Percentiles rank a stretch among this genome's conserved stretches.
These are phyloP conservation scores for Wickerhamiella infanticola DNA, from an alignment of 1,139 yeast species.

Conservation along the genomic window DNA sequence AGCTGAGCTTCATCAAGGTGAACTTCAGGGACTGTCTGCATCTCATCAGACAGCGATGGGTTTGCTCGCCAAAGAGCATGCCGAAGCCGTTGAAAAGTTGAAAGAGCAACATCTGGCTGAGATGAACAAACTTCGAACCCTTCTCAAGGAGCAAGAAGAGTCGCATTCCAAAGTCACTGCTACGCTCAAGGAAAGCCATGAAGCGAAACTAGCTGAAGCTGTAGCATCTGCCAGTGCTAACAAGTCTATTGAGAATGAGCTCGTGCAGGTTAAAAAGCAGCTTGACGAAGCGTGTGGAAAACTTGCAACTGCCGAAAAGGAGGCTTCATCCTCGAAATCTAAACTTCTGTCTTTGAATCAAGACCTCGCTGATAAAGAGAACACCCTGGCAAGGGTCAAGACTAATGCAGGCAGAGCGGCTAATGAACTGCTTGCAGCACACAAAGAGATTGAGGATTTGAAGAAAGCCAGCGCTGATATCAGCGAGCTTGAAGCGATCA, in stretches of 20 bases:
- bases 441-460: background rate
- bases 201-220: background rate
- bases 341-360: background rate
- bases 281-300: too few species aligned
- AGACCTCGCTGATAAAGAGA: background rate
- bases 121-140: constrained; percentile 14
- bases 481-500: constrained; percentile 9
- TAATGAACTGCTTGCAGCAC: background rate
- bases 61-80: background rate
- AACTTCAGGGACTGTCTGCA: background rate
- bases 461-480: constrained; percentile 9
- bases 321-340: background rate
- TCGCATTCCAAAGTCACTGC: constrained; percentile 1
- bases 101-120: constrained; percentile 15
- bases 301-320: constrained; percentile 3
- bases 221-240: background rate
- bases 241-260: background rate
- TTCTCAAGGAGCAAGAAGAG: constrained; percentile 7
- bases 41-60: background rate
- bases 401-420: background rate
- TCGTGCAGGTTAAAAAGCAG: constrained; percentile 4
- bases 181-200: constrained; percentile 11
- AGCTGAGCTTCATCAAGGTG: background rate
- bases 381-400: background rate
- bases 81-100: constrained; percentile 15